Evolutionary conservation across 805 yeast species (phyloP), one percentile per base, ranked within the genome.

Genomic region (Suhomyces sp.): DNA sequence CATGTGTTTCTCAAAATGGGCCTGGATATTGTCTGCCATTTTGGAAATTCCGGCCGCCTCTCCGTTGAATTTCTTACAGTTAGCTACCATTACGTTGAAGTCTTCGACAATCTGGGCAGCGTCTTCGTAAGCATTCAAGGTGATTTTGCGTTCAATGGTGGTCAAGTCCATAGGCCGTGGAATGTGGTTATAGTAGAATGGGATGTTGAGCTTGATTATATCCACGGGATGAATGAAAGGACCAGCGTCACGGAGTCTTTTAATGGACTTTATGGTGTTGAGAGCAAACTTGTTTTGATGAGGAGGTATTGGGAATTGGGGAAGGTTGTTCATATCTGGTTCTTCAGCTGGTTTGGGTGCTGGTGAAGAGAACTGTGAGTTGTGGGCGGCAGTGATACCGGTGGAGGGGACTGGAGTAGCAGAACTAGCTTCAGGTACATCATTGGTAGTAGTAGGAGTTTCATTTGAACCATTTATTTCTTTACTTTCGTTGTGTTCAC

Each of bases 161-260:
- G 90, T 76, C 21, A 93, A 68, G 58, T 91, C 98, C 97, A 93
- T 93, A 25, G 98, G 98, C 51, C 82, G 71, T 45, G 76, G 72
- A 51, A 93, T 79, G 52, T 77, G 79, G 50, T 88, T 88, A 59
- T 82, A 87, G 59, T 93, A 93, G 44, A 84, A 79, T 3, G 98
- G 98, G 37, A 93, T 85, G 52, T 90, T 88, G 42, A 88, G 76
- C 55, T 86, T 88, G 31, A 83, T 81, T 3, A 77, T 84, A 58
- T 93, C 98, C 14, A 93, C 98, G 0, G 98, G 98, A 33, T 70
- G 77, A 28, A 87, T 55, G 55, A 93, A 93, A 2, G 98, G 98
- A 11, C 72, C 78, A 1, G 98, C 95, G 63, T 93, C 98, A 60
- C 88, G 87, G 52, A 91, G 73, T 43, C 98, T 70, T 58, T 85